These are phyloP conservation scores for Rhizopogon salebrosus DNA, from an alignment of 768 basidiomycete species.

Conservation along the genomic window DNA sequence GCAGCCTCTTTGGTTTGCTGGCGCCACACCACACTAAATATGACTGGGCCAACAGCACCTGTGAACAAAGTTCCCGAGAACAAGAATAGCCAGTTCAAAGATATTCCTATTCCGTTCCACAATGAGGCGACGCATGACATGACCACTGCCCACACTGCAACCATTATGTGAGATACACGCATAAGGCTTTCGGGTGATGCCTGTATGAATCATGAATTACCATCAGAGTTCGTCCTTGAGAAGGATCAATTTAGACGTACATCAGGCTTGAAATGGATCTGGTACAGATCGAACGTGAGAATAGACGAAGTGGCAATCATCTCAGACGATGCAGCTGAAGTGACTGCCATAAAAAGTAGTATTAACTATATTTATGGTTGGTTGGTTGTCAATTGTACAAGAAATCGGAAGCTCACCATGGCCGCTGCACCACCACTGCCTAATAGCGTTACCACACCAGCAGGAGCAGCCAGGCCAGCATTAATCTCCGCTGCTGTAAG, in stretches of 20 bases:
- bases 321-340: slow-evolving; percentile 28
- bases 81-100: slow-evolving; percentile 14
- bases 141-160: slow-evolving; percentile 17
- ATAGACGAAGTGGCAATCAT: slow-evolving; percentile 33
- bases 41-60: slow-evolving; percentile 28
- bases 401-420: slow-evolving; percentile 17
- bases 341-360: slow-evolving; percentile 33
- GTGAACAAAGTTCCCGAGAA: slow-evolving; percentile 16
- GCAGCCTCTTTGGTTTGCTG: slow-evolving; percentile 36
- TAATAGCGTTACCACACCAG: slow-evolving; percentile 28
- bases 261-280: slow-evolving; percentile 22
- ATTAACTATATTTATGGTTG: slow-evolving; percentile 13
- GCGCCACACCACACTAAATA: slow-evolving; percentile 19
- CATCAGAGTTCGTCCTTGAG: not conserved
- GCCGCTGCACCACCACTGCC: slow-evolving; percentile 31
- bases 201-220: not conserved
- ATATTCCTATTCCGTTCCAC: slow-evolving; percentile 21
- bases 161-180: slow-evolving; percentile 21
- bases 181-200: slow-evolving; percentile 17
- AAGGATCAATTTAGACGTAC: slow-evolving; percentile 4
- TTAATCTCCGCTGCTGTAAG: slow-evolving; percentile 23
- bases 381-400: not conserved
- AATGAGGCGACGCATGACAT: slow-evolving; percentile 22
- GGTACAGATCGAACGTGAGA: slow-evolving; percentile 31
- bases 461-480: slow-evolving; percentile 31